Base-by-base conservation (phyloP, 169 alveolate genomes). In the Condylostoma magnum region DNA sequence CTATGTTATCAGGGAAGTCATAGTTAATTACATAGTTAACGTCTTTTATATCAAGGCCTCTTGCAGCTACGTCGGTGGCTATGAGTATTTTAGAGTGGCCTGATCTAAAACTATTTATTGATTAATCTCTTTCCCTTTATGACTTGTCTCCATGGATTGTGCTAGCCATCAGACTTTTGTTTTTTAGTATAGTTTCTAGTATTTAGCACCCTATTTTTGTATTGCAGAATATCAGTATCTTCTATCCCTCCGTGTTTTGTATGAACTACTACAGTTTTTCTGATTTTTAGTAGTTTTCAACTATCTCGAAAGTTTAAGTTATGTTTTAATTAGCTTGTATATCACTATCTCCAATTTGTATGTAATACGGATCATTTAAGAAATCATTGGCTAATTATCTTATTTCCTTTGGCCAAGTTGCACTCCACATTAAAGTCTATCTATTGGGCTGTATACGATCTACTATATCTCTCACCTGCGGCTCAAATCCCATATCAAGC, bases 61-160 rank as follows among this genome's bases (percentile, higher is more conserved):
- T 73, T 52, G 93, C 71, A 2, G 94, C 96, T 1, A 91, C 93
- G 80, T 91, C 96, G 18, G 96, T 87, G n/a, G 96, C 93, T 4
- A 91, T 84, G 52, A 91, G 66, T 34, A 87, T 81, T 66, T 73
- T 69, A n/a, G 77, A 48, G 20, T 76, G 58, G 25, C 93, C 91
- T 43, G 75, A 43, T 65, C 80, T 87, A 63, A 89, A 89, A n/a
- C 80, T 82, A 27, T 83, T 77, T 46, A 87, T 57, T 34, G 82
- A 83, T 10, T 92, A 83, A 50, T 85, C 89, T 67, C 99, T 83
- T 69, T 96, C 96, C 55, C 93, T 91, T 85, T 97, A 97, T 73
- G 94, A 91, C 91, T 95, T 96, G 86, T 97, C 99, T 8, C 99
- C 99, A 78, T 98, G 99, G n/a, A 96, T 93, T 63, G 98, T 90